Evolutionary conservation across 1,284 basidiomycete species (phyloP).

Genomic region (Xerocomus nothofagi): DNA sequence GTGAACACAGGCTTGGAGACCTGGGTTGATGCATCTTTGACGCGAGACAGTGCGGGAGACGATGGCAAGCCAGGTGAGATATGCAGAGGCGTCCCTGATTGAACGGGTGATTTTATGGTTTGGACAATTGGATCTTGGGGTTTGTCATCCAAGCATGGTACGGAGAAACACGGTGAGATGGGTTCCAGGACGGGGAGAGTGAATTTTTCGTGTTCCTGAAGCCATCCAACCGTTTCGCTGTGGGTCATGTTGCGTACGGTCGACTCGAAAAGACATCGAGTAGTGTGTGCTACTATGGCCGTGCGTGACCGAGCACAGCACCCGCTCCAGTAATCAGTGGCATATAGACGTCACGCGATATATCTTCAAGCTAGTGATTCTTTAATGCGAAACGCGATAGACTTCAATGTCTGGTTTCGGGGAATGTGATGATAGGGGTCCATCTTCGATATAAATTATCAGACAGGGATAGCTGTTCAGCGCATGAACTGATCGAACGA

Average conservation of each 20-base stretch:
- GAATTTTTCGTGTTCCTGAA: conserved; percentile 20
- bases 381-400: too few species aligned
- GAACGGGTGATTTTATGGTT: conserved; percentile 39
- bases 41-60: background rate
- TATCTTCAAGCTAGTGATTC: too few species aligned
- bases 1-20: background rate
- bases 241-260: conserved; percentile 8
- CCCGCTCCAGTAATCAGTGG: too few species aligned
- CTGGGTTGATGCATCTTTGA: background rate
- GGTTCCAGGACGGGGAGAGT: conserved; percentile 34
- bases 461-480: background rate
- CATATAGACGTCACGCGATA: too few species aligned
- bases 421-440: too few species aligned
- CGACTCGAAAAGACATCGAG: too few species aligned
- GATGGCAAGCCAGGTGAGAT: background rate
- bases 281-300: background rate
- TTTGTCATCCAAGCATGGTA: conserved; percentile 59
- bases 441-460: too few species aligned
- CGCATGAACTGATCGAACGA: background rate
- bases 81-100: background rate
- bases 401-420: too few species aligned
- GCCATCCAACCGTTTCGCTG: conserved; percentile 15
- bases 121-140: conserved; percentile 79
- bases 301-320: too few species aligned
- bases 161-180: conserved; percentile 50